phyloP scores from a whole-genome alignment of 805 yeast species.

The Ogataea nitratoaversa region DNA sequence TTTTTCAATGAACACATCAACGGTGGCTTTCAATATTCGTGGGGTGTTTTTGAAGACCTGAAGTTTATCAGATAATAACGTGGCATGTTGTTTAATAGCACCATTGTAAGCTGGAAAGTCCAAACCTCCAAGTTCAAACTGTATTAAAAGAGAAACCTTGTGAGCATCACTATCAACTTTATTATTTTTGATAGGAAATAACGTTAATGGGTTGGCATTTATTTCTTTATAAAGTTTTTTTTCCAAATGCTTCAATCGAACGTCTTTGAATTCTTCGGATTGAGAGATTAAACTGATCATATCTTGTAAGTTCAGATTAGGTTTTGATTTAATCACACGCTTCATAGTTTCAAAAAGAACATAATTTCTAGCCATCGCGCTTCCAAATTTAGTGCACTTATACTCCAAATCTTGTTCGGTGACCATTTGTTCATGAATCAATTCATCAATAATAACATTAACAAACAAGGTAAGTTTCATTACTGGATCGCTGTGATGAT shows the following conservation, averaged over 20 bases:
- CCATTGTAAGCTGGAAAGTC: slow-evolving; percentile 43
- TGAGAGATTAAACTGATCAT: slow-evolving; percentile 28
- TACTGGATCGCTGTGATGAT: slow-evolving; percentile 22
- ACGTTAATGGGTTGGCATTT: slow-evolving; percentile 35
- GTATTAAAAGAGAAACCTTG: slow-evolving; percentile 41
- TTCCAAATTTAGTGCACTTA: slow-evolving; percentile 39
- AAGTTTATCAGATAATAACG: slow-evolving; percentile 41
- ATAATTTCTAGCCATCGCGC: slow-evolving; percentile 47
- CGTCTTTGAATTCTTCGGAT: slow-evolving; percentile 37
- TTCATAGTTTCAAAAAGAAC: slow-evolving; percentile 42
- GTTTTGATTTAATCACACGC: slow-evolving; percentile 22
- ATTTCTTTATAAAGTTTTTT: slow-evolving; percentile 42
- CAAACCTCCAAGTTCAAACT: slow-evolving; percentile 47
- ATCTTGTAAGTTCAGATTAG: slow-evolving; percentile 13
- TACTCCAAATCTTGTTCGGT: slow-evolving; percentile 12
- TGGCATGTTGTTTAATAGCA: slow-evolving; percentile 33
- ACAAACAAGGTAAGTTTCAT: slow-evolving; percentile 32
- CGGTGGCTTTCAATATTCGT: slow-evolving; percentile 40
- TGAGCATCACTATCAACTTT: slow-evolving; percentile 29
- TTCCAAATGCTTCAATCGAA: slow-evolving; percentile 41
- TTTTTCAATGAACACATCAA: slow-evolving; percentile 39
- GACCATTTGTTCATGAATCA: slow-evolving; percentile 32
- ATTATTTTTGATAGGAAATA: slow-evolving; percentile 32
- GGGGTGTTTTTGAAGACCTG: slow-evolving; percentile 39
- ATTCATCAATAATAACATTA: slow-evolving; percentile 28